These are phyloP conservation scores for Cutaneotrichosporon arboriforme DNA, from an alignment of 1,284 basidiomycete genomes.

Conservation along the genomic window DNA sequence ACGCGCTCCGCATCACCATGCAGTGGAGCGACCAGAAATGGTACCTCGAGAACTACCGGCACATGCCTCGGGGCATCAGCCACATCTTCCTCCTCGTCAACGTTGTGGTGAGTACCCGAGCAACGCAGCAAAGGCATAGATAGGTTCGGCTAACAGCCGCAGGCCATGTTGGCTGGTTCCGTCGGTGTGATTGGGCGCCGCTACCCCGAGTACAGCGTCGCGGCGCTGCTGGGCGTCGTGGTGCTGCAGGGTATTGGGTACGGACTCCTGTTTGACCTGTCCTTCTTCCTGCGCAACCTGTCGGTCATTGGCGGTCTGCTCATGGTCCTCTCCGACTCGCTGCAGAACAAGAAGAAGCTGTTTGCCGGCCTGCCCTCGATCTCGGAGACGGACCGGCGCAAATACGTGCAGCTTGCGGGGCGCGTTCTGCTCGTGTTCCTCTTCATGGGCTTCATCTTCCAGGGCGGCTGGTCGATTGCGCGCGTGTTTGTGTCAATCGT, in stretches of 20 bases:
- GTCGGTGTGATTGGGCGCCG: conserved; percentile 79
- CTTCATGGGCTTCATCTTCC: conserved; percentile 95
- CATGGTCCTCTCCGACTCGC: conserved; percentile 97
- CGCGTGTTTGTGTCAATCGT: conserved; percentile 81
- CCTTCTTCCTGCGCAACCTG: conserved; percentile 97
- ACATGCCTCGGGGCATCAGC: conserved; percentile 90
- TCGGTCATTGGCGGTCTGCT: conserved; percentile 86
- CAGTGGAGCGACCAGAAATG: conserved; percentile 96
- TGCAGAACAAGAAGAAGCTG: conserved; percentile 75
- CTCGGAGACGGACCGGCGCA: conserved; percentile 92
- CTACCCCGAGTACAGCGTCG: conserved; percentile 81
- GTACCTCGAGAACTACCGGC: conserved; percentile 92
- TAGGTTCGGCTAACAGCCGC: conserved; percentile 10
- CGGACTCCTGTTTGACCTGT: conserved; percentile 93
- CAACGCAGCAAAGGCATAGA: too few relatives aligned
- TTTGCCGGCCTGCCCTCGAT: conserved; percentile 89
- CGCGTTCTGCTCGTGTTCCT: conserved; percentile 98
- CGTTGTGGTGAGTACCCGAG: conserved; percentile 67
- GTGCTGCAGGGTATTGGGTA: conserved; percentile 92
- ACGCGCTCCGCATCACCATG: conserved; percentile 85
- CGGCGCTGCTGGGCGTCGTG: conserved; percentile 84
- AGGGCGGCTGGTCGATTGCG: conserved; percentile 80
- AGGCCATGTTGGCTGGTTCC: conserved; percentile 90
- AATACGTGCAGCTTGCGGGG: conserved; percentile 98
- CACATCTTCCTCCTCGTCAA: conserved; percentile 89